Evolutionary conservation across 208 protist species (phyloP), one percentile per base, ranked within the genome.

Genomic region (Wallacemonas sp.): DNA sequence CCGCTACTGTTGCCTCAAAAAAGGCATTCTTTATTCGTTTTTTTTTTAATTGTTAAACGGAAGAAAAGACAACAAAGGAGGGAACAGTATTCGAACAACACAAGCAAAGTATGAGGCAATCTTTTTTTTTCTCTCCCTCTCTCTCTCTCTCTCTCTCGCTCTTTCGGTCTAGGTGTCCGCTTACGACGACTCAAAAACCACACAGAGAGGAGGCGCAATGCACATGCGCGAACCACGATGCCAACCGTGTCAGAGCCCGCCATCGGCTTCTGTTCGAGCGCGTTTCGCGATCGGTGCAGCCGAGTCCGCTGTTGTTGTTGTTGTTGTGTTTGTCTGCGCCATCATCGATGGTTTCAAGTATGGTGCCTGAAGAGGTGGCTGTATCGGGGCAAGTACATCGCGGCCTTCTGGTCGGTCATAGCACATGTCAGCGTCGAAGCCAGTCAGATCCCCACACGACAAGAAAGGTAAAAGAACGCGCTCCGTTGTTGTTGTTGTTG

Each of bases 401-500:
- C 12, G 49, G 1, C 47, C 63, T 11, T 24, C 67, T 19, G 74
- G 62, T 0, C 85, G 65, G 55, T 90, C 79, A 74, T 95, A 95
- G 61, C 84, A 93, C 86, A 88, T 84, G 60, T 98, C 94, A n/a
- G 91, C 77, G 70, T 99, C 97, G 64, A 90, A 97, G 14, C 94
- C 97, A 17, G 66, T 82, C 3, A 99, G 77, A 74, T 99, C 98
- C 15, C 98, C 98, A 59, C 97, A 99, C 0, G 98, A 88, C 12
- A 99, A 45, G 63, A 99, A 99, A 1, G 97, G 97, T 0, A 98
- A 82, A 15, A 99, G 70, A 24, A 36, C 61, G 34, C 22, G 26
- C 17, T 31, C 28, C 31, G 21, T 36, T 62, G 19, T 26, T n/a
- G 26, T 21, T 8, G n/a, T 5, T 8, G 46, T 15, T 8, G 46